Conservation (phyloP, 352 stramenopile species). For the Phytophthora tubulina region DNA sequence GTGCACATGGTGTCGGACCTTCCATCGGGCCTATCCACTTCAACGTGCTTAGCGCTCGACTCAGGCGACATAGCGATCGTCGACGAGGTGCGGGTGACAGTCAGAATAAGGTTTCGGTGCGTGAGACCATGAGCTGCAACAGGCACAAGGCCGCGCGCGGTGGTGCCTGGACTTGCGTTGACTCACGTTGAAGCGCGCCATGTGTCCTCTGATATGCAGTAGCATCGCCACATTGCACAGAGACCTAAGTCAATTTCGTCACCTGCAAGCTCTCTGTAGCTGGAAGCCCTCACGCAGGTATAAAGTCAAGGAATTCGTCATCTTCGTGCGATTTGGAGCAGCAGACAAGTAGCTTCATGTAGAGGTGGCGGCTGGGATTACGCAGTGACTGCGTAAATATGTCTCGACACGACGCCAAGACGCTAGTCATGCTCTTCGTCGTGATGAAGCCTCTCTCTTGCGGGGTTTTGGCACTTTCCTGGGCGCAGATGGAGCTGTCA, state of each 20-base stretch:
- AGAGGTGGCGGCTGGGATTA: slow-evolving; percentile 21
- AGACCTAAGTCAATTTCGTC: too few species aligned
- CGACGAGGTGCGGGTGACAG: not conserved
- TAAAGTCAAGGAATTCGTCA: slow-evolving; percentile 18
- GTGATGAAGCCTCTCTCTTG: slow-evolving; percentile 17
- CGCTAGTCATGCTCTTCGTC: not conserved
- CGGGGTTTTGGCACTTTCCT: slow-evolving; percentile 7
- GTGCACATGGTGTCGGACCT: slow-evolving; percentile 24
- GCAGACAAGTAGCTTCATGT: slow-evolving; percentile 24
- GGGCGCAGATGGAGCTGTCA: slow-evolving; percentile 32
- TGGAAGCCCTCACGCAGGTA: not conserved
- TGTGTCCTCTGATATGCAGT: slow-evolving; percentile 16
- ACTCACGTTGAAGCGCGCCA: slow-evolving; percentile 19
- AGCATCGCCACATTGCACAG: slow-evolving; percentile 10
- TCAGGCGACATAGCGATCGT: slow-evolving; percentile 29
- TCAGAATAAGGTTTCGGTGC: slow-evolving; percentile 43
- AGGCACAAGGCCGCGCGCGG: slow-evolving; percentile 1
- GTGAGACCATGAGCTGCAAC: slow-evolving; percentile 17
- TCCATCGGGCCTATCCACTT: slow-evolving; percentile 32
- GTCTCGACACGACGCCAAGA: slow-evolving; percentile 4
- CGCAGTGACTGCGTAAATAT: slow-evolving; percentile 14
- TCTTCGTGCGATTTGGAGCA: slow-evolving; percentile 19
- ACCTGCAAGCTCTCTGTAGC: not conserved
- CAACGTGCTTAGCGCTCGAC: slow-evolving; percentile 16
- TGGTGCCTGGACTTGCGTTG: slow-evolving; percentile 13